phyloP scores from a whole-genome alignment of 306 rosid species.

The Cicer pinnatifidum region DNA sequence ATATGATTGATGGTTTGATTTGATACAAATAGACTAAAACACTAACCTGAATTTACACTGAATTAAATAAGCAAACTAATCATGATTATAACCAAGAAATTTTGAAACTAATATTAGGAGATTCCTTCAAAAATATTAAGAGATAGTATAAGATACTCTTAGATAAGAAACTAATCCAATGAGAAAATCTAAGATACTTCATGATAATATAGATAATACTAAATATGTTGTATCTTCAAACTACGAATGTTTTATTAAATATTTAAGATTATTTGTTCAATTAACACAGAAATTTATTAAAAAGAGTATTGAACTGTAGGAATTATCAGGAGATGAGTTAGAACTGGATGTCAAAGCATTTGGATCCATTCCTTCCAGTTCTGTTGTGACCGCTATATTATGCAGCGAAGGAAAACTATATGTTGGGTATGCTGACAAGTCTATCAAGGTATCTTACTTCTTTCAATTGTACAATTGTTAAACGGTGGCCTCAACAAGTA shows the following conservation, averaged over 20 bases:
- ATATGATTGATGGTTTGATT: slow-evolving; percentile 15
- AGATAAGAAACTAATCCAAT: neutral
- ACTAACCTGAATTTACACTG: neutral
- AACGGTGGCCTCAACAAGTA: slow-evolving; percentile 1
- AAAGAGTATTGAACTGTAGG: slow-evolving; percentile 55
- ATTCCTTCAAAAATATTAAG: neutral
- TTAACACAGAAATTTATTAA: slow-evolving; percentile 32
- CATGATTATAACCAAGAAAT: neutral
- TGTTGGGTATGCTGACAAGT: slow-evolving; percentile 73
- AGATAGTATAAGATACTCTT: neutral
- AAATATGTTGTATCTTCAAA: neutral
- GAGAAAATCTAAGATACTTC: neutral
- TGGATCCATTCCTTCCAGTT: slow-evolving; percentile 65
- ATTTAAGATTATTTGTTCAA: slow-evolving; percentile 25
- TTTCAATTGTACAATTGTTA: slow-evolving; percentile 19
- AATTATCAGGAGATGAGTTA: slow-evolving; percentile 70
- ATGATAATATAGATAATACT: neutral
- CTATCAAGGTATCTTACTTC: slow-evolving; percentile 62
- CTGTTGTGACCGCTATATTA: slow-evolving; percentile 70
- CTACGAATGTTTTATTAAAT: slow-evolving; percentile 12
- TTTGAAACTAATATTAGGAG: neutral
- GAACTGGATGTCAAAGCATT: slow-evolving; percentile 60
- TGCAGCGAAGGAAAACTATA: slow-evolving; percentile 77
- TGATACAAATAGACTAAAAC: neutral
- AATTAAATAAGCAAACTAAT: neutral